Evolutionary conservation across 2,329 filamentous ascomycete species (phyloP).

Genomic region (Furcasterigmium sp.): DNA sequence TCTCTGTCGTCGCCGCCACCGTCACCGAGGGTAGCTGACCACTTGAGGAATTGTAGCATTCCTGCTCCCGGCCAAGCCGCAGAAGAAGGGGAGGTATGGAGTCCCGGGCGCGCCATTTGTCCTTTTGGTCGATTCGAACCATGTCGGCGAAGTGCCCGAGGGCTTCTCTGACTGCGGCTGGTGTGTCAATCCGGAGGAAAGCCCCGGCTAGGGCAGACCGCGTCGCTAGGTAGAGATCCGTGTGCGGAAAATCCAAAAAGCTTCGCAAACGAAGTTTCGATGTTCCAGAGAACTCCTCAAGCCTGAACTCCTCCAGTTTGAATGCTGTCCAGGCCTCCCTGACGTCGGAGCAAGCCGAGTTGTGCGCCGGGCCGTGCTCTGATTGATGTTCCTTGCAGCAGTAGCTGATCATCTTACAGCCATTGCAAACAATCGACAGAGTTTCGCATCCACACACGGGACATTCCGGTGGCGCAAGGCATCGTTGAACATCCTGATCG

Average conservation of each 20-base stretch:
- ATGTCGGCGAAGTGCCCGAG: neutral
- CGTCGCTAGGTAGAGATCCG: neutral
- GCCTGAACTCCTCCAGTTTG: neutral
- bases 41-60: constrained; percentile 43
- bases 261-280: too few relatives aligned
- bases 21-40: constrained; percentile 27
- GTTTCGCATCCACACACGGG: neutral
- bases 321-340: neutral
- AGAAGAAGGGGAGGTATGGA: constrained; percentile 19
- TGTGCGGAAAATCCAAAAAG: neutral
- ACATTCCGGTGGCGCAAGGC: neutral
- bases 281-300: too few relatives aligned
- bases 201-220: neutral
- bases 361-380: neutral
- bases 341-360: neutral
- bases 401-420: neutral
- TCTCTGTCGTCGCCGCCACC: neutral
- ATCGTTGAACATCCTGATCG: too few relatives aligned
- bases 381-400: neutral
- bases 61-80: constrained; percentile 24
- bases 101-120: constrained; percentile 15
- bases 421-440: neutral
- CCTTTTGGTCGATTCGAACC: constrained; percentile 8
- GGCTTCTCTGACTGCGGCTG: neutral
- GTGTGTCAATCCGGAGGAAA: neutral